Percentiles rank a stretch among this genome's conserved stretches.
These are phyloP conservation scores for Neurospora sp. DNA, from an alignment of 495 filamentous ascomycete genomes.

Conservation along the genomic window DNA sequence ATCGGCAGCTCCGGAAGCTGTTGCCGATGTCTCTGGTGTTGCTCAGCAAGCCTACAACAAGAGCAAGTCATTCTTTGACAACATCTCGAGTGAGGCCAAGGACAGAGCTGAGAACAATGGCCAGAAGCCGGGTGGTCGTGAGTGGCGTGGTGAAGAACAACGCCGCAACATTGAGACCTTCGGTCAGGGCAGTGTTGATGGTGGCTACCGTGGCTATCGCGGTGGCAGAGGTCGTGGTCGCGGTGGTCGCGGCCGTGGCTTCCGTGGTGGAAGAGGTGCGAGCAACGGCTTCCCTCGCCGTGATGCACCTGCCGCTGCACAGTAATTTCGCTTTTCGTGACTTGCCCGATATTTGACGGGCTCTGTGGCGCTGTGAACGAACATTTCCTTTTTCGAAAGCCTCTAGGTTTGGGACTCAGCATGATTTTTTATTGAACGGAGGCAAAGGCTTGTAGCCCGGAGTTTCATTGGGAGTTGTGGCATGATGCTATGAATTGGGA, in stretches of 20 bases:
- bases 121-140: constrained; percentile 65
- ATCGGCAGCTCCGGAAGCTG: constrained; percentile 17
- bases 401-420: constrained; percentile 7
- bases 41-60: constrained; percentile 64
- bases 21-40: constrained; percentile 27
- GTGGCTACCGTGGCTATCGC: constrained; percentile 64
- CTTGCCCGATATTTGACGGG: not conserved
- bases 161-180: constrained; percentile 97
- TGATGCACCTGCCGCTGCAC: constrained; percentile 14
- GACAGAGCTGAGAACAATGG: constrained; percentile 69
- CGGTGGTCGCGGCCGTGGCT: constrained; percentile 48
- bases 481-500: constrained; percentile 14
- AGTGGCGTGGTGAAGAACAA: constrained; percentile 87
- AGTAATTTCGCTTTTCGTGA: constrained; percentile 12
- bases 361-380: constrained; percentile 7
- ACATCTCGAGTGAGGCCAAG: constrained; percentile 87
- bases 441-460: constrained; percentile 7
- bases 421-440: constrained; percentile 6
- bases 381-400: constrained; percentile 5
- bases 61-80: constrained; percentile 84
- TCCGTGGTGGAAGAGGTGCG: constrained; percentile 33
- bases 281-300: constrained; percentile 22
- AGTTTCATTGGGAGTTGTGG: constrained; percentile 8
- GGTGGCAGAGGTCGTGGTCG: constrained; percentile 62
- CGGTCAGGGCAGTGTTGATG: constrained; percentile 93